Evolutionary conservation across 352 stramenopile species (phyloP), one percentile per base, ranked within the genome.

Genomic region (Thalassiosira hispida): DNA sequence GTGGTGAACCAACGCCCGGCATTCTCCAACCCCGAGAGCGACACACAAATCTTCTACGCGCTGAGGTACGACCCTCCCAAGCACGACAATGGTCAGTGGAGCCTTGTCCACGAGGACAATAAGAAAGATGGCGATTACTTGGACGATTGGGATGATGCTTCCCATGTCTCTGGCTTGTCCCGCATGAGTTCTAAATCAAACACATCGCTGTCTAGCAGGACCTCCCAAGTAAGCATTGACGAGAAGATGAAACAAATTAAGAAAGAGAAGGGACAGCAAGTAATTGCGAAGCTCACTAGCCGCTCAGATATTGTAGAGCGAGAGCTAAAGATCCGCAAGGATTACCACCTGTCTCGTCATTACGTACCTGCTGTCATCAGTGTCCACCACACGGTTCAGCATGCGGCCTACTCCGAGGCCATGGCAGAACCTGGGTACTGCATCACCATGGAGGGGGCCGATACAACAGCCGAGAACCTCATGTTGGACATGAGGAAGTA

Each of bases 401-500:
- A 92, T 78, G 83, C 86, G 12, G 86, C 86, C 5, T 92, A 92
- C 52, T 91, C 87, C 0, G 84, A 92, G 71, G 84, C 87, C 6
- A 90, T 91, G 84, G 82, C 82, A 29, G 86, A 91, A 53, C 86
- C 86, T 56, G 84, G 84, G 5, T 92, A 92, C 60, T 92, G 86
- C 44, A 92, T 92, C 66, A 92, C 86, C 6, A 92, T 92, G 84
- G 86, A 92, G 55, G 86, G 84, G 52, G 86, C 86, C 38, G 86
- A 92, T 66, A 92, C 84, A 2, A 92, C 86, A 29, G 86, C 86
- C 0, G 84, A 92, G 59, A 91, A 92, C 73, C 65, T 92, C 16
- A 90, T 92, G 79, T 73, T 92, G 22, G 86, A 92, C 47, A 83
- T 91, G 71, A 65, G 86, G 40, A 92, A 89, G 44, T 56, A 79